Percentiles rank a stretch among this genome's conserved stretches.
Evolutionary conservation across 2,329 filamentous ascomycete species (phyloP).

Genomic region (Sporothrix variecibatus): DNA sequence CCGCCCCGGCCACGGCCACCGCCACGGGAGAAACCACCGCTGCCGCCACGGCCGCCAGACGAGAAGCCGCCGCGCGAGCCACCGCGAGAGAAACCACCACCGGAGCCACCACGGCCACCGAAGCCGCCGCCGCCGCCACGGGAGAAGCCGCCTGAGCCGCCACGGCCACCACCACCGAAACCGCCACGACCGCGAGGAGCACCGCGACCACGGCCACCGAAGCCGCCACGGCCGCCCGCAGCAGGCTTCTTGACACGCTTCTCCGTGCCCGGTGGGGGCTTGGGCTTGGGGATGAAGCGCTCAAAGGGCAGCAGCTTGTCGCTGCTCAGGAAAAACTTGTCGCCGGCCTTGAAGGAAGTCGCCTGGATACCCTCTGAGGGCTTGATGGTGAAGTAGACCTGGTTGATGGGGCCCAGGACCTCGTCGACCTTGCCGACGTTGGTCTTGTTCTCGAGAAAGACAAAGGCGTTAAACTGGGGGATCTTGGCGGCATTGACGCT

Average conservation of each 20-base stretch:
- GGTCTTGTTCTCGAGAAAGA: slow-evolving; percentile 98
- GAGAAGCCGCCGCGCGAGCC: slow-evolving; percentile 36
- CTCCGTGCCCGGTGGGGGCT: slow-evolving; percentile 66
- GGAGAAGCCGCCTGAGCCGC: slow-evolving; percentile 29
- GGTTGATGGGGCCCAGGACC: slow-evolving; percentile 94
- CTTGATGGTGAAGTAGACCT: slow-evolving; percentile 98
- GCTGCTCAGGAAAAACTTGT: slow-evolving; percentile 94
- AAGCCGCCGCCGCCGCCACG: slow-evolving; percentile 32
- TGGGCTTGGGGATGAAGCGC: slow-evolving; percentile 95
- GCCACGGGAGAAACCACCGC: slow-evolving; percentile 29
- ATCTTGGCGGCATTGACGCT: slow-evolving; percentile 86
- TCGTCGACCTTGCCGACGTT: slow-evolving; percentile 98
- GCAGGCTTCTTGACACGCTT: slow-evolving; percentile 62
- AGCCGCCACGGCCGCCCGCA: slow-evolving; percentile 38
- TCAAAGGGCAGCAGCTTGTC: slow-evolving; percentile 95
- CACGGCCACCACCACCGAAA: slow-evolving; percentile 37
- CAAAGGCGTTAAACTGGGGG: slow-evolving; percentile 97
- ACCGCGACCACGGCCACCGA: slow-evolving; percentile 26
- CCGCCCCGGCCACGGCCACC: slow-evolving; percentile 23
- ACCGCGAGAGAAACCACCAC: slow-evolving; percentile 36
- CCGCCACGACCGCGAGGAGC: slow-evolving; percentile 32
- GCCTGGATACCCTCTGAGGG: slow-evolving; percentile 95
- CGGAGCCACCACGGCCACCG: slow-evolving; percentile 31
- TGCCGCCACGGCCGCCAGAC: slow-evolving; percentile 24
- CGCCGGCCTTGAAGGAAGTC: slow-evolving; percentile 88